A percentile compares a stretch with the other conserved stretches of the same genome.
Conservation (phyloP, 257 asterid species). For the Solanum appendiculatum region DNA sequence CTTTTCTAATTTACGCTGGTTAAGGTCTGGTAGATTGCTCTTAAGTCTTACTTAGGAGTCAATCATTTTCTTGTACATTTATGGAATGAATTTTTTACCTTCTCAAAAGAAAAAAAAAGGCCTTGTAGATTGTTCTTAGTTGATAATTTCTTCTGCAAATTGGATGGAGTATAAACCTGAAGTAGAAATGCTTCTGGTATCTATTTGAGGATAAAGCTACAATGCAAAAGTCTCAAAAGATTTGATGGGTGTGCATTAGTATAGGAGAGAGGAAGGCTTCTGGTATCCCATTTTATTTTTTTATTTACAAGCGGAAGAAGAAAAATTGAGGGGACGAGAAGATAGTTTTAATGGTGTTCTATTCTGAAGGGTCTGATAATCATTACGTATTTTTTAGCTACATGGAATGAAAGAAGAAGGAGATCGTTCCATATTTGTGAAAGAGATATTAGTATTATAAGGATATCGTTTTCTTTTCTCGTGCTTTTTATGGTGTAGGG, state of each 20-base stretch:
- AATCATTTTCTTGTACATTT: neutral
- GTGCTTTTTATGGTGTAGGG: neutral
- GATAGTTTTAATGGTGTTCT: neutral
- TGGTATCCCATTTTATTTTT: neutral
- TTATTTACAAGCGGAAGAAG: neutral
- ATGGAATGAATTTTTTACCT: neutral
- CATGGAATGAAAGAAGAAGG: neutral
- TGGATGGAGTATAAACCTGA: neutral
- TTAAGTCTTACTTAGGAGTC: neutral
- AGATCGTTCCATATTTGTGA: neutral
- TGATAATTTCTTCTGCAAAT: neutral
- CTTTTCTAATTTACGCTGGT: neutral
- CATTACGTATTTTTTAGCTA: neutral
- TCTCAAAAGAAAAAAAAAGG: neutral
- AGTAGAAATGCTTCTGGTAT: neutral
- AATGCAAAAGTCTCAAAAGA: neutral
- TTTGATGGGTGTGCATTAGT: neutral
- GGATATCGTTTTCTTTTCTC: neutral
- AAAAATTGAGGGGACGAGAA: neutral
- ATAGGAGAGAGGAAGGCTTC: neutral
- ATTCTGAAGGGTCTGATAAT: neutral
- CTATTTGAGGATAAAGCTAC: neutral
- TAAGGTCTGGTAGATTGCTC: neutral
- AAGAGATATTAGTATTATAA: neutral
- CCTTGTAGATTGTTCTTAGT: neutral